Evolutionary conservation across 2,329 filamentous ascomycete genomes (phyloP), one percentile per base, ranked within the genome.

Genomic region (Pseudogymnoascus sp.): DNA sequence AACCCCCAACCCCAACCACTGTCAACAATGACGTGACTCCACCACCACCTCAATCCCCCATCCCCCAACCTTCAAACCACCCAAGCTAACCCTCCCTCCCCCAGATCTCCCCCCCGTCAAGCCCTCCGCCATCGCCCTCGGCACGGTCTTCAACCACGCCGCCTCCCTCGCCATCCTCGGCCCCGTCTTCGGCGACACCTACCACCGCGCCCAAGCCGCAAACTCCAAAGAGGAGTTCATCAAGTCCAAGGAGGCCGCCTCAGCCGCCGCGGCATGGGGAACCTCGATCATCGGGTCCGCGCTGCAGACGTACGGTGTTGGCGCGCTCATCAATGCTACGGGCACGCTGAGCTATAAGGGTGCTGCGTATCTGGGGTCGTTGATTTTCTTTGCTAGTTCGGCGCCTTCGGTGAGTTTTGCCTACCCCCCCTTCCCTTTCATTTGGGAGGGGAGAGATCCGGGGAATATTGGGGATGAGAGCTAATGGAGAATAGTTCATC

Each of bases 151-250:
- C 87, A 97, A 90, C 84, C 93, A 99, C 81, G 88, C 88, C 72
- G 84, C 91, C 72, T 95, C 95, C 74, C 87, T 95, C 68, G 93
- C 90, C 67, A 86, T 98, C 71, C 85, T 98, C 67, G 84, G 87
- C 65, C 93, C 93, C 67, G 80, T 98, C 78, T 96, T 98, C 76
- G 93, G 95, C 75, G 89, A 96, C 74, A 93, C 91, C 74, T 97
- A 96, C 85, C 88, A 93, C 80, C 89, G 91, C 71, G 93, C 93
- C 70, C 93, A 96, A 84, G 81, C 85, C 66, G 86, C 93, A 77
- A 93, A 96, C 86, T 90, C 89, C 74, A 96, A 95, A 82, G 93
- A 98, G 81, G 93, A 98, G 81, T 98, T 97, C 80, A 80, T 96
- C 78, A 89, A 89, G 78, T 96, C 91, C 71, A 93, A 92, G 84